A percentile compares a stretch with the other conserved stretches of the same genome.
These are phyloP conservation scores for Reticulascus tulasneorum DNA, from an alignment of 2,329 filamentous ascomycete species.

Conservation along the genomic window DNA sequence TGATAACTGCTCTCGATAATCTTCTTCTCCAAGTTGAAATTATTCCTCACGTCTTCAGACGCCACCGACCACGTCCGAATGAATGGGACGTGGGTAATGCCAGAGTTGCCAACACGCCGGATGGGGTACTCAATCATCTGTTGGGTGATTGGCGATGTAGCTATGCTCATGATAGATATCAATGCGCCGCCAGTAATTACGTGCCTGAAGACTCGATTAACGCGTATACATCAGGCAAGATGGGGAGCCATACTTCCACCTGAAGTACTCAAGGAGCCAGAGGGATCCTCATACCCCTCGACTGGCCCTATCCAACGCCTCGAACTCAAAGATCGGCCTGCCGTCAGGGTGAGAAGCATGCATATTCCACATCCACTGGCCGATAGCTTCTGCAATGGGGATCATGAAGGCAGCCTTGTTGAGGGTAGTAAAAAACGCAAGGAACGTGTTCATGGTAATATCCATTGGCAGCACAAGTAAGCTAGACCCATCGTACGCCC, in stretches of 20 bases:
- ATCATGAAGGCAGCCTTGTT: slow-evolving; percentile 11
- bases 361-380: slow-evolving; percentile 14
- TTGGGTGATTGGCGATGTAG: slow-evolving; percentile 10
- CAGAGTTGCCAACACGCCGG: no score
- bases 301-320: slow-evolving; percentile 12
- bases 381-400: slow-evolving; percentile 9
- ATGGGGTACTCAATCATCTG: slow-evolving; percentile 9
- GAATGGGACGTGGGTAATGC: no score
- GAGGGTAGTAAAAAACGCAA: slow-evolving; percentile 11
- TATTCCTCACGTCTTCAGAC: no score
- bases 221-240: no score
- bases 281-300: slow-evolving; percentile 9
- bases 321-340: slow-evolving; percentile 9
- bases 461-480: no score
- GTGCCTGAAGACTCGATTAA: no score
- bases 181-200: slow-evolving; percentile 3
- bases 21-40: no score
- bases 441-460: slow-evolving; percentile 14
- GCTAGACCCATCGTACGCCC: no score
- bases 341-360: slow-evolving; percentile 8
- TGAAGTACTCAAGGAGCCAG: slow-evolving; percentile 1
- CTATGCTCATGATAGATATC: slow-evolving; percentile 1
- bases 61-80: no score
- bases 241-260: not conserved
- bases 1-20: no score